Conservation (phyloP, 352 stramenopile genomes). For the Phytophthora pseudosyringae region DNA sequence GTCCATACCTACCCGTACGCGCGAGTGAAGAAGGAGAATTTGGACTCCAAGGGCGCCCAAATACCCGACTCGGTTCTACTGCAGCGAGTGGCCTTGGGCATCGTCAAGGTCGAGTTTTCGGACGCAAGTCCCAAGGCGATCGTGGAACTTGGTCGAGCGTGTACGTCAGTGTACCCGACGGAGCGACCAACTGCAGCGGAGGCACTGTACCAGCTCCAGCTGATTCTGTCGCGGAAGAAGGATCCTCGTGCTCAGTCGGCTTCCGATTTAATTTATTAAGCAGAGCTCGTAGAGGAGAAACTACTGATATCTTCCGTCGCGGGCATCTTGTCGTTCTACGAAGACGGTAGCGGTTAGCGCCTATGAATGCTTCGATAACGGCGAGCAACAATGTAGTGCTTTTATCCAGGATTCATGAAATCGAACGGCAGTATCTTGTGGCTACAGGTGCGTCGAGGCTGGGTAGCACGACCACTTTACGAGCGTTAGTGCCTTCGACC, state of each 20-base stretch:
- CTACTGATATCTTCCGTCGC: background rate
- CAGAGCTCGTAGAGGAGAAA: background rate
- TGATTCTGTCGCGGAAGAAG: conserved; percentile 20
- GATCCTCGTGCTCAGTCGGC: background rate
- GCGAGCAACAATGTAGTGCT: too few species aligned
- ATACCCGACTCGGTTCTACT: conserved; percentile 27
- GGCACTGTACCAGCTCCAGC: conserved; percentile 34
- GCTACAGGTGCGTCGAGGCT: too few species aligned
- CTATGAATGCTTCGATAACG: background rate
- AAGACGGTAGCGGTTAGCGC: background rate
- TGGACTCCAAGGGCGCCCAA: conserved; percentile 15
- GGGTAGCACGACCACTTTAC: too few species aligned
- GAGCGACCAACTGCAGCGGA: conserved; percentile 32
- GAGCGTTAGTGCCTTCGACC: too few species aligned
- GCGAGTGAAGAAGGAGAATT: conserved; percentile 25
- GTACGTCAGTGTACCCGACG: conserved; percentile 28
- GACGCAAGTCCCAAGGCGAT: conserved; percentile 25
- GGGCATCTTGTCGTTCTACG: background rate
- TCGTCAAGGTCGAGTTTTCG: conserved; percentile 31
- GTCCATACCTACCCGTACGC: conserved; percentile 33
- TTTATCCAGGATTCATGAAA: too few species aligned
- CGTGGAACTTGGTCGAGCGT: conserved; percentile 23
- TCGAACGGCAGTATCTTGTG: too few species aligned
- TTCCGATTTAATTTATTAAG: conserved; percentile 9
- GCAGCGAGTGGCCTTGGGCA: conserved; percentile 28